These are phyloP conservation scores for Pseudophaeomoniella oleicola DNA, from an alignment of 2,329 filamentous ascomycete species.

Conservation along the genomic window DNA sequence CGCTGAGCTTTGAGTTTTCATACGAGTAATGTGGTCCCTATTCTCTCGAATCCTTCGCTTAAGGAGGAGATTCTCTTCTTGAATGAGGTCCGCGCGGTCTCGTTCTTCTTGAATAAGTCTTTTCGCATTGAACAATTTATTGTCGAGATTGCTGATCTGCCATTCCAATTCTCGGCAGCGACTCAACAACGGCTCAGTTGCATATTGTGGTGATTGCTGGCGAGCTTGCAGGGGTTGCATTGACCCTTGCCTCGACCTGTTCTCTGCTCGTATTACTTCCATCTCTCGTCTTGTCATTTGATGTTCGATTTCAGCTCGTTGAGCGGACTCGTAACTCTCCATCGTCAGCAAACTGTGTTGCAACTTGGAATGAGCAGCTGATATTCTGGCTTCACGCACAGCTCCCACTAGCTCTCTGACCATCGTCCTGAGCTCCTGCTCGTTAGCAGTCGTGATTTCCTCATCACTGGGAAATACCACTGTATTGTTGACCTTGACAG, in stretches of 20 bases:
- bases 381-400: conserved; percentile 59
- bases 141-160: conserved; percentile 40
- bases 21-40: conserved; percentile 66
- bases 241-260: conserved; percentile 35
- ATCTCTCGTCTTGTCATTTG: conserved; percentile 83
- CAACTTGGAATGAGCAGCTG: conserved; percentile 77
- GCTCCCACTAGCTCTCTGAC: conserved; percentile 38
- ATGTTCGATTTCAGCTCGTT: conserved; percentile 79
- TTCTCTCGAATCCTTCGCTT: conserved; percentile 80
- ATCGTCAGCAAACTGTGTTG: conserved; percentile 75
- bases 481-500: conserved; percentile 25
- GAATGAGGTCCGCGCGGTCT: conserved; percentile 52
- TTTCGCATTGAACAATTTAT: conserved; percentile 58
- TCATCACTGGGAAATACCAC: conserved; percentile 31
- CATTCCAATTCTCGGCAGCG: conserved; percentile 52
- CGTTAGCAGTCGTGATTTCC: conserved; percentile 36
- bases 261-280: conserved; percentile 66
- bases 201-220: conserved; percentile 24
- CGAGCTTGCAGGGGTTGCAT: conserved; percentile 18
- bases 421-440: conserved; percentile 38
- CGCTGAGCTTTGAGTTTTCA: conserved; percentile 34
- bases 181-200: conserved; percentile 46
- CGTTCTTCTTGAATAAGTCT: conserved; percentile 65
- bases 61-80: conserved; percentile 62
- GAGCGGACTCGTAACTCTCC: conserved; percentile 70